phyloP scores from a whole-genome alignment of 805 yeast genomes.

The Tetrapisispora phaffii region DNA sequence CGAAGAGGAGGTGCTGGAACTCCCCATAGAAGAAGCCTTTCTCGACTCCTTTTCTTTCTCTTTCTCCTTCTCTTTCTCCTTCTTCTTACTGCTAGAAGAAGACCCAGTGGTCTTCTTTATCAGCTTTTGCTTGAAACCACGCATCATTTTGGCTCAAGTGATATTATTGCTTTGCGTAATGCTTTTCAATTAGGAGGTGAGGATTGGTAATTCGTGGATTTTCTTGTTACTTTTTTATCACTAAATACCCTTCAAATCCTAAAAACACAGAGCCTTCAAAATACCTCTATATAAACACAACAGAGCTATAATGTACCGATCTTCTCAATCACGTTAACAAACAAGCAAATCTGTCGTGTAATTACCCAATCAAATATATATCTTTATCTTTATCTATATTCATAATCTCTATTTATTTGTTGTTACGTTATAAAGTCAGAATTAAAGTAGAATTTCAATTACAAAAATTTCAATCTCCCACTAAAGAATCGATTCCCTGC shows the following conservation, averaged over 20 bases:
- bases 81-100: constrained; percentile 31
- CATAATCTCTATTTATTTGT: too few species aligned
- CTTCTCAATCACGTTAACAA: too few species aligned
- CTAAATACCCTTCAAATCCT: too few species aligned
- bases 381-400: too few species aligned
- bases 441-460: too few species aligned
- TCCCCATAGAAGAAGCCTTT: constrained; percentile 4
- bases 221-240: too few species aligned
- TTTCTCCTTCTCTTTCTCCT: constrained; percentile 34
- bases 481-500: background rate
- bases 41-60: constrained; percentile 23
- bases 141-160: constrained; percentile 45
- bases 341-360: too few species aligned
- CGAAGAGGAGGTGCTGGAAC: constrained; percentile 8
- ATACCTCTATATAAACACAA: too few species aligned
- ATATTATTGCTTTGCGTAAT: background rate
- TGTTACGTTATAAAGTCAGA: background rate
- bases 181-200: background rate
- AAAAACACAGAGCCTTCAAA: too few species aligned
- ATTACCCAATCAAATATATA: too few species aligned
- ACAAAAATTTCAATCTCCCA: background rate
- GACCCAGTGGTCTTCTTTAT: constrained; percentile 30
- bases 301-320: too few species aligned
- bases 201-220: background rate
- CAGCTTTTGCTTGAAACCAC: constrained; percentile 55